phyloP scores from a whole-genome alignment of 2,329 filamentous ascomycete species.

The Xenoacremonium recifei region DNA sequence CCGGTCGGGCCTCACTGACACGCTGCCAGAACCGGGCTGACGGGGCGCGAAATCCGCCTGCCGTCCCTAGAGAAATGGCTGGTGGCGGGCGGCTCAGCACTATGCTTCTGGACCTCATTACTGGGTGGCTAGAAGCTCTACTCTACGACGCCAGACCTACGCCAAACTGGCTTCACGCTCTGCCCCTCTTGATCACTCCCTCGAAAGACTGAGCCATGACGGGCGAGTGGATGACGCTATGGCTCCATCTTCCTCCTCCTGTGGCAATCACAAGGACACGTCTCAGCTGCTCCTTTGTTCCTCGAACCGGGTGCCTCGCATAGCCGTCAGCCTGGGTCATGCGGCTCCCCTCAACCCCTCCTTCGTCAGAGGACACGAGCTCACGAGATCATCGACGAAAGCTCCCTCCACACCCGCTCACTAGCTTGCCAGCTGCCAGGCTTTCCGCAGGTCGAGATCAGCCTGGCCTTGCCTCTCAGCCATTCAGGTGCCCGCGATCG shows the following conservation, averaged over 20 bases:
- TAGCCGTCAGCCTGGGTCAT: background rate
- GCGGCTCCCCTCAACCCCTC: background rate
- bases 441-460: no score
- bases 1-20: conserved; percentile 1
- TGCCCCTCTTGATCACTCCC: no score
- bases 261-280: background rate
- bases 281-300: background rate
- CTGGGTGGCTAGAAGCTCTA: no score
- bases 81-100: no score
- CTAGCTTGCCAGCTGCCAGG: background rate
- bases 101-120: no score
- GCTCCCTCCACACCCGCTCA: background rate
- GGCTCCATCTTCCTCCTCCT: no score
- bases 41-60: conserved; percentile 3
- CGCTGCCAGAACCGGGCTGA: background rate
- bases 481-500: no score
- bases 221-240: background rate
- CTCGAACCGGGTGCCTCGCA: background rate
- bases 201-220: no score
- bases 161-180: no score
- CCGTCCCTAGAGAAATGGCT: conserved; percentile 23
- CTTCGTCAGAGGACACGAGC: background rate
- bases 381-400: background rate
- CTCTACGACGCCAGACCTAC: no score
- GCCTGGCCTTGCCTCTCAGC: no score